Base-by-base conservation (phyloP, 192 early-diverging fungal genomes). In the Podila epicladia region DNA sequence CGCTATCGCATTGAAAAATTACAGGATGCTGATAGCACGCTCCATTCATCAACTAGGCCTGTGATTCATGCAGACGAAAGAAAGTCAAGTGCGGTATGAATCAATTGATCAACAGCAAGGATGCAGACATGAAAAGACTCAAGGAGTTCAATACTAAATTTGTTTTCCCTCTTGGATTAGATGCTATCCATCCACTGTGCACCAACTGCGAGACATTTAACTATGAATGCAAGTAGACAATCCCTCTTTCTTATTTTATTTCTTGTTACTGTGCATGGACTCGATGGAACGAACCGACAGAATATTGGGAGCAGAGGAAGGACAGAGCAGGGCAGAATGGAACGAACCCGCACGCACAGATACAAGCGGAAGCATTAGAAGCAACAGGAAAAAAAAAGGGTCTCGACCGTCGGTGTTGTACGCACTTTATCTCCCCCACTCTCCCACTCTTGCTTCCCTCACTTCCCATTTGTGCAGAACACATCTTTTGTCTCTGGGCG, bases 61-160 rank as follows among this genome's bases (percentile, higher is more conserved):
- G 75, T 58, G 75, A 78, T 49, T 78, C 75, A n/a, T 78, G 75
- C 59, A 68, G 75, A 55, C 32, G 75, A n/a, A 78, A 78, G 58
- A 78, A 78, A 71, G 75, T 78, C 75, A 78, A 78, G 75, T 78
- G 75, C 65, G 75, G 75, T 78, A 71, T 58, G 69, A n/a, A 35
- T 38, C 49, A 7, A 5, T 55, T 29, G 50, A 55, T 32, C 31
- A 64, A 26, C 8, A 64, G 28, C 37, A 17, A 45, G 15, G 28
- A 9, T 37, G 35, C 8, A 8, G 7, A 9, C 12, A 31, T 19
- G 64, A 32, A 50, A 65, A 15, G 33, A 19, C 41, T 9, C 22
- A 9, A 64, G 17, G 13, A 41, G 20, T 38, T 64, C 5, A 22
- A 22, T 1, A n/a, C 33, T n/a, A 49, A 51, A 17, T 26, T 51